Evolutionary conservation across 2,329 filamentous ascomycete genomes (phyloP).

Genomic region (Tolypocladium amazonense): DNA sequence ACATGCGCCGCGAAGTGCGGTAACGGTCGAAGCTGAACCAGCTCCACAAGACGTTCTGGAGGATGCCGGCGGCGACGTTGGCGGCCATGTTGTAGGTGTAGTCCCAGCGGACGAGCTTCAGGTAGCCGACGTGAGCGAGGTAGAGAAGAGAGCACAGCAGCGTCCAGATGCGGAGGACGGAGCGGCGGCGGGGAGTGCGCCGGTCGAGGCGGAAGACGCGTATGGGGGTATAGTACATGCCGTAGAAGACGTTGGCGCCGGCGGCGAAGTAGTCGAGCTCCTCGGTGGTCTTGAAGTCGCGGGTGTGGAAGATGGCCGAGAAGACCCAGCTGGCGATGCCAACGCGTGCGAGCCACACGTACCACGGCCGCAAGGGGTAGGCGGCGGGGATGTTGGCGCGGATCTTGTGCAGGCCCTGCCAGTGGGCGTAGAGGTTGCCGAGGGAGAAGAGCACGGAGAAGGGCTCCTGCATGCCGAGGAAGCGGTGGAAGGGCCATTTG

Average conservation of each 20-base stretch:
- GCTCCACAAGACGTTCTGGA: constrained; percentile 78
- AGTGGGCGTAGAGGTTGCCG: constrained; percentile 82
- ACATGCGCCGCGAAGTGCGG: constrained; percentile 56
- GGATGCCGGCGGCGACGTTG: constrained; percentile 71
- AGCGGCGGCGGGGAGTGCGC: constrained; percentile 25
- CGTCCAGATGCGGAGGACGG: constrained; percentile 66
- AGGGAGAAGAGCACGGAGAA: constrained; percentile 89
- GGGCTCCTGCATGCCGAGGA: constrained; percentile 90
- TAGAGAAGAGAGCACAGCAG: constrained; percentile 62
- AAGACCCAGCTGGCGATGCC: constrained; percentile 78
- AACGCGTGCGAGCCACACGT: constrained; percentile 68
- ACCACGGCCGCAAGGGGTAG: constrained; percentile 73
- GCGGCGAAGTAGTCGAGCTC: constrained; percentile 95
- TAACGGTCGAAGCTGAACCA: constrained; percentile 73
- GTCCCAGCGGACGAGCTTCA: constrained; percentile 81
- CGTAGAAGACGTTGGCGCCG: constrained; percentile 81
- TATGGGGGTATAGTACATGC: constrained; percentile 75
- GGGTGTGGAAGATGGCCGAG: constrained; percentile 84
- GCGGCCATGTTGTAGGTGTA: constrained; percentile 98
- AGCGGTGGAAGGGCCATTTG: constrained; percentile 93
- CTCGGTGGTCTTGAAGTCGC: constrained; percentile 79
- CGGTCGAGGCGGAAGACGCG: constrained; percentile 75
- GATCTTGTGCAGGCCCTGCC: constrained; percentile 62
- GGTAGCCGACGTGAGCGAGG: constrained; percentile 65
- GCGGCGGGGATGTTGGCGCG: constrained; percentile 56